Percentiles rank a stretch among this genome's conserved stretches.
phyloP scores from a whole-genome alignment of 768 basidiomycete species.

The Russula vinacea region DNA sequence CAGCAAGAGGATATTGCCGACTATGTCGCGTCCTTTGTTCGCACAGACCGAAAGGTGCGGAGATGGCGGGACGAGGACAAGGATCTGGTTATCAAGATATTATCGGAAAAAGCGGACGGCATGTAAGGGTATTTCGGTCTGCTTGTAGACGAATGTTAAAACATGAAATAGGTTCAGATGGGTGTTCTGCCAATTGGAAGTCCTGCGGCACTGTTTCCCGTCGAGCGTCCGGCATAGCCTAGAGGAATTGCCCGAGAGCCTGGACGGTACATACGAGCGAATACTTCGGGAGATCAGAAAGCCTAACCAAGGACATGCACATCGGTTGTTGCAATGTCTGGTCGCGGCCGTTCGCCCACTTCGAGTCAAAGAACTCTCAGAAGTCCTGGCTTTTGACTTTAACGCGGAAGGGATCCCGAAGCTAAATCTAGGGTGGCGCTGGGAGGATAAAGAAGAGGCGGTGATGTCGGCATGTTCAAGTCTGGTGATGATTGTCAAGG shows the following conservation, averaged over 20 bases:
- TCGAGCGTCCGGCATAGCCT: neutral
- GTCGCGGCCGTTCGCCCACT: constrained; percentile 6
- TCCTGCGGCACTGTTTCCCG: neutral
- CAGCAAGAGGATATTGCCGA: neutral
- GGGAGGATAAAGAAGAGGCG: neutral
- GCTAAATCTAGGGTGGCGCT: neutral
- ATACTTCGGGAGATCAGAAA: constrained; percentile 3
- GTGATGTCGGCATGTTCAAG: constrained; percentile 1
- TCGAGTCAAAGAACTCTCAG: constrained; percentile 3
- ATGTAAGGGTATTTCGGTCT: neutral
- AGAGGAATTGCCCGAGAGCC: neutral
- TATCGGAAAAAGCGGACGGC: neutral
- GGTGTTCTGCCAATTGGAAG: neutral
- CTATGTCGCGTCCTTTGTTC: neutral
- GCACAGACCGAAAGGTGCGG: neutral
- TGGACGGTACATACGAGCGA: constrained; percentile 14
- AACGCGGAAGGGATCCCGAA: neutral
- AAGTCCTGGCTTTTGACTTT: neutral
- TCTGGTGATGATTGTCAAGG: neutral
- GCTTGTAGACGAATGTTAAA: too few relatives aligned
- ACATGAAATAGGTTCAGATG: neutral
- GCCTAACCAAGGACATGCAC: neutral
- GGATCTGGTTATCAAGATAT: neutral
- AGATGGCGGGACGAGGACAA: constrained; percentile 6
- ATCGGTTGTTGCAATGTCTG: constrained; percentile 11